Evolutionary conservation across 441 rosid species (phyloP).

Genomic region (Populus tomentosa): DNA sequence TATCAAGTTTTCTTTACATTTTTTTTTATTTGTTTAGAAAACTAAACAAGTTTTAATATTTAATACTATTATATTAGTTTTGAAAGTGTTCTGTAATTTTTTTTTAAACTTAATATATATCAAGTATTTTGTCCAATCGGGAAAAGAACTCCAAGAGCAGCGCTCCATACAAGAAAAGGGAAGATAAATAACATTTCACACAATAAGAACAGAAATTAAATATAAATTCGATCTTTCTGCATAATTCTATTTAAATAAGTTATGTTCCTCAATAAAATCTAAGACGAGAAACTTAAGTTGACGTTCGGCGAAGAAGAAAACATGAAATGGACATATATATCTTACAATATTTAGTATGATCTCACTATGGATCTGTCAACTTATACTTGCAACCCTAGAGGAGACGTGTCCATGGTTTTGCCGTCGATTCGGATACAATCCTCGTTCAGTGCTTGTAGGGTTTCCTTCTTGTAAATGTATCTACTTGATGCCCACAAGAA

Average conservation of each 20-base stretch:
- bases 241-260: not conserved
- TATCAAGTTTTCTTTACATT: no score
- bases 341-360: not conserved
- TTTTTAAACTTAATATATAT: no score
- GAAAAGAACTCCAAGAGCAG: not conserved
- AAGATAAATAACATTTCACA: not conserved
- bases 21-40: no score
- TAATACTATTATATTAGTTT: no score
- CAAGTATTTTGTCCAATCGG: not conserved
- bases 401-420: constrained; percentile 49
- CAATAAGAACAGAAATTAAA: not conserved
- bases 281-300: not conserved
- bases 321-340: not conserved
- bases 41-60: no score
- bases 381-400: constrained; percentile 47
- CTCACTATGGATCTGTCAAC: not conserved
- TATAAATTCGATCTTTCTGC: not conserved
- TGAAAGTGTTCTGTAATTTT: no score
- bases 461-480: constrained; percentile 65
- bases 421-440: constrained; percentile 42
- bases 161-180: not conserved
- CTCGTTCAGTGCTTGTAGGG: constrained; percentile 19
- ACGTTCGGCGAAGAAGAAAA: not conserved
- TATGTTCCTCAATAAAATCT: not conserved
- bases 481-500: constrained; percentile 63